Evolutionary conservation across 2,329 filamentous ascomycete genomes (phyloP).

Genomic region (Myriosclerotinia duriaeana): DNA sequence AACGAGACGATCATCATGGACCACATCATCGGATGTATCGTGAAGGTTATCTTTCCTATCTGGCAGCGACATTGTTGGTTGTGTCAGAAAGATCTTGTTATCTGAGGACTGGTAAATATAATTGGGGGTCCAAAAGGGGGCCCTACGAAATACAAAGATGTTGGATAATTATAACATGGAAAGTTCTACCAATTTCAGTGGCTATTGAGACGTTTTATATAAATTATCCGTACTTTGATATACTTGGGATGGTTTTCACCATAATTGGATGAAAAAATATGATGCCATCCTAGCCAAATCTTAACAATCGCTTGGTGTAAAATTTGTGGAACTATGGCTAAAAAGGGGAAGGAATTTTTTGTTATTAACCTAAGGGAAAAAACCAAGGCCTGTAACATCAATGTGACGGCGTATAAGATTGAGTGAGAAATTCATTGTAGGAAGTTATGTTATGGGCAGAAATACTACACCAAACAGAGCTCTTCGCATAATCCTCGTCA

Average conservation of each 20-base stretch:
- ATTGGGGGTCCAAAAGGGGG: background rate
- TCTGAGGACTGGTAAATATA: background rate
- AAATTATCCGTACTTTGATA: background rate
- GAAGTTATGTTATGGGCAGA: background rate
- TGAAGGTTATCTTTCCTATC: conserved; percentile 3
- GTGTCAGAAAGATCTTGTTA: background rate
- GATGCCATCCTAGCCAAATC: conserved; percentile 21
- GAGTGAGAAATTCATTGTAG: background rate
- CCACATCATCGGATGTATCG: background rate
- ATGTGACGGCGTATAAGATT: too few relatives aligned
- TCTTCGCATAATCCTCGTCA: background rate
- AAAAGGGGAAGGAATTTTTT: background rate
- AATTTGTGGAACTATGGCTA: conserved; percentile 12
- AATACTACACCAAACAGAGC: background rate
- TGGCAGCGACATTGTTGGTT: background rate
- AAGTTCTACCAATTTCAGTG: background rate
- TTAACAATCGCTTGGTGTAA: conserved; percentile 13
- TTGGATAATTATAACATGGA: background rate
- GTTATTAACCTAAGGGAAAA: background rate
- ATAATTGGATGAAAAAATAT: conserved; percentile 15
- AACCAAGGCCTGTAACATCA: background rate
- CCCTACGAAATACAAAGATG: background rate
- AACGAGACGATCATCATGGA: conserved; percentile 10
- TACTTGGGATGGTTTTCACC: background rate
- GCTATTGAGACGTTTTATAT: background rate